Base-by-base conservation (phyloP, 2,329 filamentous ascomycete species). In the Aspergillus sp. region DNA sequence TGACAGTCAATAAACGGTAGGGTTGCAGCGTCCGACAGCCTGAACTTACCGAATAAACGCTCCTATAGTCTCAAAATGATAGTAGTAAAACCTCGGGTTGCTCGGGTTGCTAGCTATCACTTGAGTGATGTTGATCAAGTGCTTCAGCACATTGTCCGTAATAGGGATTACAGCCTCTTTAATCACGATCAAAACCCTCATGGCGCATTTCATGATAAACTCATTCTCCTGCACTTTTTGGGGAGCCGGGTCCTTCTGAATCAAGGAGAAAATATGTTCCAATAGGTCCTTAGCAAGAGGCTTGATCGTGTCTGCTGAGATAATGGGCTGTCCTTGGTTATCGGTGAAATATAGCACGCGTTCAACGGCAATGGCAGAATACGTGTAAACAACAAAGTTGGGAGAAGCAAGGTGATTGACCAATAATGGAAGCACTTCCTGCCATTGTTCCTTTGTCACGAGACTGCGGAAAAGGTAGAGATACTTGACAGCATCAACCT, bases 141-240 rank as follows among this genome's bases (percentile, higher is more conserved):
- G 92, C 52, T 86, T 84, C 53, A 98, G 79, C n/a, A 96, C 86
- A 64, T 83, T 84, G 65, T 96, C 91, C 6, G 89, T 82, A 49
- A 95, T 87, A 1, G 87, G 83, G 2, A 87, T 77, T 14, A 93
- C 86, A 27, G 87, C 90, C 48, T 96, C 93, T 71, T 89, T 90
- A 74, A 98, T 90, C 62, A 98, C 93, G 64, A 99, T 92, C 60
- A 99, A 81, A 12, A 99, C 93, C 67, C 95, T 87, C 95, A 99
- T 99, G 56, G 97, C 91, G 69, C 95, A 99, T 68, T 92, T 90
- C 93, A 99, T 98, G 70, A 99, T 76, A 74, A 98, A 99, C 72
- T 99, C 95, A 71, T 99, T 99, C 76, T 99, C 95, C 71, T 99
- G 95, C 61, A 99, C 87, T 81, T 98, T 99, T 63, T 93, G 87